Evolutionary conservation across 1,284 basidiomycete species (phyloP).

Genomic region (Phellinidium pouzarii): DNA sequence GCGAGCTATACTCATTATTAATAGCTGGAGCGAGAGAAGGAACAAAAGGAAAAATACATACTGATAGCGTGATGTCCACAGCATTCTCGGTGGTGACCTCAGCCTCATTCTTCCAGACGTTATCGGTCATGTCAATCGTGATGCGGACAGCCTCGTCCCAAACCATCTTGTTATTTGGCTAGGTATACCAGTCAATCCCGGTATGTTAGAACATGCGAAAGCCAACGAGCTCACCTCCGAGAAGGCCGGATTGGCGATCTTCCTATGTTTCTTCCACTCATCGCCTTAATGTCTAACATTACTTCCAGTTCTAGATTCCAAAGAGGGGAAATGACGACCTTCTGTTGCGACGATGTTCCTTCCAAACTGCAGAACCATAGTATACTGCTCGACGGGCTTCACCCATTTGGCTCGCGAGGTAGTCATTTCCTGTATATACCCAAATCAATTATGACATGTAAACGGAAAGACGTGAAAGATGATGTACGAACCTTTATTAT

Average conservation of each 20-base stretch:
- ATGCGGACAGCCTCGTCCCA: constrained; percentile 38
- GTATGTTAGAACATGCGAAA: neutral
- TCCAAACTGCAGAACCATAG: constrained; percentile 32
- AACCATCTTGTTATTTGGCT: constrained; percentile 38
- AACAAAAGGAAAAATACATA: constrained; percentile 27
- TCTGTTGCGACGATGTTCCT: constrained; percentile 37
- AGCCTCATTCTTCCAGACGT: constrained; percentile 29
- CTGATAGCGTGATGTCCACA: constrained; percentile 27
- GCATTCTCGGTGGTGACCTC: constrained; percentile 17
- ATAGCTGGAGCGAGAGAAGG: neutral
- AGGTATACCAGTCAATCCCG: constrained; percentile 1
- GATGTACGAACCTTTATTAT: constrained; percentile 30
- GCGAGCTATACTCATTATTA: constrained; percentile 1
- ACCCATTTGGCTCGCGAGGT: constrained; percentile 5
- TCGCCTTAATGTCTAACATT: constrained; percentile 20
- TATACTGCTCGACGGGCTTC: constrained; percentile 27
- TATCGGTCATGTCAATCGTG: constrained; percentile 38
- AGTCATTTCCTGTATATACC: constrained; percentile 15
- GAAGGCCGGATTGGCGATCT: constrained; percentile 35
- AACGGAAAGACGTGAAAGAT: neutral
- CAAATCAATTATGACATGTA: neutral
- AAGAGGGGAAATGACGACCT: constrained; percentile 17
- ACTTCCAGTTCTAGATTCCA: neutral
- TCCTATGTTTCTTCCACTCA: constrained; percentile 38
- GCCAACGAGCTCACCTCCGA: constrained; percentile 28